Percentiles rank a stretch among this genome's conserved stretches.
Conservation (phyloP, 1,284 basidiomycete genomes). For the Sanguinoderma infundibulare region DNA sequence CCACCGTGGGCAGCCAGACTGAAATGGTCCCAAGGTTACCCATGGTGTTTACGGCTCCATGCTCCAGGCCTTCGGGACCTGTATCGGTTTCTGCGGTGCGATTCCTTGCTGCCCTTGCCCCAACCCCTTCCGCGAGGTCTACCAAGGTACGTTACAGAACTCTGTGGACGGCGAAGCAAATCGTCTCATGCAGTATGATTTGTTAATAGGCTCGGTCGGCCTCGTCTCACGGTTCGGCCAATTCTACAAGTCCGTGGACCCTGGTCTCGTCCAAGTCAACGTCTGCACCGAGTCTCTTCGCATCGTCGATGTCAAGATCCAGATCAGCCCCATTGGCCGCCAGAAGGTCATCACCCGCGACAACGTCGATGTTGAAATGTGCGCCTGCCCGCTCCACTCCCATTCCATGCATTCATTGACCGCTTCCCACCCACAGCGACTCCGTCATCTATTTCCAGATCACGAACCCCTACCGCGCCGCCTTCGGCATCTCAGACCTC, state of each 20-base stretch:
- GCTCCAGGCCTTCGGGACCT: conserved; percentile 66
- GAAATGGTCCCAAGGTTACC: conserved; percentile 49
- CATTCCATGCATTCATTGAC: not conserved
- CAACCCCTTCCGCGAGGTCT: conserved; percentile 80
- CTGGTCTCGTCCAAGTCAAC: conserved; percentile 91
- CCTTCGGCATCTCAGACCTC: conserved; percentile 91
- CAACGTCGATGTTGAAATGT: conserved; percentile 90
- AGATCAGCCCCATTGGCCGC: conserved; percentile 85
- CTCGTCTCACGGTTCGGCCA: conserved; percentile 91
- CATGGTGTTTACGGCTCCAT: conserved; percentile 89
- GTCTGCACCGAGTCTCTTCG: conserved; percentile 88
- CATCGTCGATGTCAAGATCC: conserved; percentile 93
- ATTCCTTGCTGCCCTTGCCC: conserved; percentile 86
- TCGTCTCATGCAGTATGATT: not conserved
- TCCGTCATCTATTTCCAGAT: conserved; percentile 93
- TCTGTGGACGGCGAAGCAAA: not conserved
- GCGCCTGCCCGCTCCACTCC: conserved; percentile 28
- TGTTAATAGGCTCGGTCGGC: conserved; percentile 76
- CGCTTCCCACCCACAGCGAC: conserved; percentile 55
- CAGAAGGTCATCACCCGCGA: conserved; percentile 89
- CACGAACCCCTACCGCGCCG: conserved; percentile 85
- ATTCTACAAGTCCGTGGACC: conserved; percentile 95
- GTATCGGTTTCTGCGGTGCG: conserved; percentile 73
- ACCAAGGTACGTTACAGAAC: conserved; percentile 60
- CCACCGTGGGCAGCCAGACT: conserved; percentile 1